A percentile compares a stretch with the other conserved stretches of the same genome.
phyloP scores from a whole-genome alignment of 306 rosid genomes.

The Castanea crenata region DNA sequence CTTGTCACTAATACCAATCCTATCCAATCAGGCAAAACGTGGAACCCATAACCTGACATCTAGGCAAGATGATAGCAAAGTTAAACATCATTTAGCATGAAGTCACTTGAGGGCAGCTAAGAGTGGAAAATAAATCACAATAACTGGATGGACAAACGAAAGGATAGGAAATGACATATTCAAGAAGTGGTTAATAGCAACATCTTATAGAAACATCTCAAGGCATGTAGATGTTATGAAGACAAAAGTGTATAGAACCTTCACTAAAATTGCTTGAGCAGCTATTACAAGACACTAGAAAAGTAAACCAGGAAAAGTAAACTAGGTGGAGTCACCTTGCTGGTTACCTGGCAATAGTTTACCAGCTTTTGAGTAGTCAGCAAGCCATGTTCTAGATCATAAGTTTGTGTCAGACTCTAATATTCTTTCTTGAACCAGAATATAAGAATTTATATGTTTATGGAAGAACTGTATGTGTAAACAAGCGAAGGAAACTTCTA shows the following conservation, averaged over 20 bases:
- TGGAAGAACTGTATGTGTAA: too few species aligned
- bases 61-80: slow-evolving; percentile 31
- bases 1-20: slow-evolving; percentile 97
- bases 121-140: slow-evolving; percentile 14
- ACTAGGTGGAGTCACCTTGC: background rate
- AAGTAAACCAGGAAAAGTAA: slow-evolving; percentile 2
- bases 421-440: too few species aligned
- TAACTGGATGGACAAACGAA: background rate
- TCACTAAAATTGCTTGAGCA: background rate
- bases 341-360: too few species aligned
- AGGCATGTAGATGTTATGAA: background rate
- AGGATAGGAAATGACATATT: background rate
- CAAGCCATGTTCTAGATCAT: too few species aligned
- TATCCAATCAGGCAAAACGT: slow-evolving; percentile 97
- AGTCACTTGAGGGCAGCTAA: background rate
- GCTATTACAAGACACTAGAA: background rate
- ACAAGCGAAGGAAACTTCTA: too few species aligned
- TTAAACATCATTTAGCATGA: background rate
- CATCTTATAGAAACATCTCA: slow-evolving; percentile 7
- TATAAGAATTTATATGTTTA: too few species aligned
- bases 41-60: slow-evolving; percentile 82
- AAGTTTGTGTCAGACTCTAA: too few species aligned
- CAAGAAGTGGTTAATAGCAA: background rate
- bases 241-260: slow-evolving; percentile 7
- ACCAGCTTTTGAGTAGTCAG: too few species aligned